These are phyloP conservation scores for Citrullus mucosospermus DNA, from an alignment of 306 rosid genomes.

Conservation along the genomic window DNA sequence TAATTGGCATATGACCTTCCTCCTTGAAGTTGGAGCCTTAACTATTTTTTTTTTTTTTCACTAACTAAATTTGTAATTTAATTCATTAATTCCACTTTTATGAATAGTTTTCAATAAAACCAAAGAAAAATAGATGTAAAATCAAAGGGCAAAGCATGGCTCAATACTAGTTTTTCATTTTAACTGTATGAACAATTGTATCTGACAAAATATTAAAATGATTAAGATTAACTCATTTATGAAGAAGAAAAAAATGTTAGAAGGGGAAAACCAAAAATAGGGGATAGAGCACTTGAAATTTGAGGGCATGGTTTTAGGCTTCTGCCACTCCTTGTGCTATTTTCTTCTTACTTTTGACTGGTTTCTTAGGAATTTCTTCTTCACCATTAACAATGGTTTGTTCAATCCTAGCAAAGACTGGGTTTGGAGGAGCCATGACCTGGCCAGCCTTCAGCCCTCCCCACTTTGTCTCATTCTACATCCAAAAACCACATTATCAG, in stretches of 20 bases:
- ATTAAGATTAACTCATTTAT: not conserved
- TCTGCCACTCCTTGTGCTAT: slow-evolving; percentile 42
- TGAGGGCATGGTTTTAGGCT: slow-evolving; percentile 24
- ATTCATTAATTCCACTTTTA: too few relatives aligned
- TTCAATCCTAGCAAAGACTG: slow-evolving; percentile 77
- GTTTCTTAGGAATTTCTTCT: slow-evolving; percentile 26
- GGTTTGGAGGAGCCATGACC: slow-evolving; percentile 74
- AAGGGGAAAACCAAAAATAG: not conserved
- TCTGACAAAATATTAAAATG: not conserved
- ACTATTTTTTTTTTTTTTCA: too few relatives aligned
- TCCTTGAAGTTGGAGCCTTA: too few relatives aligned
- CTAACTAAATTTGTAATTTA: too few relatives aligned
- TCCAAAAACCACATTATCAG: slow-evolving; percentile 21
- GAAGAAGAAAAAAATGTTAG: not conserved
- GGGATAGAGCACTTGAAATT: not conserved
- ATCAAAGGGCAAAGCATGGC: not conserved
- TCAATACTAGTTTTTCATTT: not conserved
- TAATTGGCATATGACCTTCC: too few relatives aligned
- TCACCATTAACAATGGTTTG: slow-evolving; percentile 28
- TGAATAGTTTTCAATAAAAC: too few relatives aligned
- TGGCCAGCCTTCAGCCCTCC: slow-evolving; percentile 82
- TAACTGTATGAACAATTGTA: not conserved
- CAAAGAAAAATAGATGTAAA: not conserved
- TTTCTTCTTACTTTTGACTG: slow-evolving; percentile 33
- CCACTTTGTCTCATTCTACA: slow-evolving; percentile 73